These are phyloP conservation scores for Penicillium sp. DNA, from an alignment of 2,329 filamentous ascomycete species.

Conservation along the genomic window DNA sequence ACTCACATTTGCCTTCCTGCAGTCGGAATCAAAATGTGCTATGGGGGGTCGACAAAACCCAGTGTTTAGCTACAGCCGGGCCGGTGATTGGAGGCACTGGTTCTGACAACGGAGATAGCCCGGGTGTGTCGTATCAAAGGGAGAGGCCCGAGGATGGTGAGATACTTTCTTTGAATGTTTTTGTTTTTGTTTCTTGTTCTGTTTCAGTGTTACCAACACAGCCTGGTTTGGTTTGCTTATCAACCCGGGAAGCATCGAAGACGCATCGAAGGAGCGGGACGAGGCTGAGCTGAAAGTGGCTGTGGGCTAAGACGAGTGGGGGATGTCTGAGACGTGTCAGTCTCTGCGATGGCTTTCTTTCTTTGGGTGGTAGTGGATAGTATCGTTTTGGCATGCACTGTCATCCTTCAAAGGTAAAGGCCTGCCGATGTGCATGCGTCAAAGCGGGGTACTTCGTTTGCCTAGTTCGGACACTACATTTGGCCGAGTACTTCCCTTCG, in stretches of 20 bases:
- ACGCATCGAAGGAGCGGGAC: conserved; percentile 24
- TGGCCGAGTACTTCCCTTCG: neutral
- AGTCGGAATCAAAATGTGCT: conserved; percentile 2
- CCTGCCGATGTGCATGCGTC: neutral
- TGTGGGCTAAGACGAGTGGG: conserved; percentile 12
- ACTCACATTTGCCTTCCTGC: conserved; percentile 1
- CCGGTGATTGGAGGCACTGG: neutral
- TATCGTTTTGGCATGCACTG: neutral
- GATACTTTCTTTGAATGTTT: conserved; percentile 11
- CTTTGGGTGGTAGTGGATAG: neutral
- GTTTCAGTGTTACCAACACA: neutral
- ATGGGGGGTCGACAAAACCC: neutral
- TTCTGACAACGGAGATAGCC: neutral
- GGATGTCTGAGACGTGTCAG: conserved; percentile 7
- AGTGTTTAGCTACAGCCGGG: neutral
- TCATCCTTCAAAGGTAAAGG: neutral
- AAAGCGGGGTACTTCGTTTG: conserved; percentile 1
- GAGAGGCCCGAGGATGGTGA: conserved; percentile 14
- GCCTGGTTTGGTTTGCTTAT: neutral
- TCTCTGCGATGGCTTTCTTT: neutral
- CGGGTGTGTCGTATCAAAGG: conserved; percentile 12
- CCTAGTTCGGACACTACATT: neutral
- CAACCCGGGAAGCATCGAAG: conserved; percentile 21
- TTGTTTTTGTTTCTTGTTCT: neutral
- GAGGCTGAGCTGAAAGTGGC: conserved; percentile 16